Conservation (phyloP, 1,139 yeast species). For the Nakaseomyces uthaithaninus region DNA sequence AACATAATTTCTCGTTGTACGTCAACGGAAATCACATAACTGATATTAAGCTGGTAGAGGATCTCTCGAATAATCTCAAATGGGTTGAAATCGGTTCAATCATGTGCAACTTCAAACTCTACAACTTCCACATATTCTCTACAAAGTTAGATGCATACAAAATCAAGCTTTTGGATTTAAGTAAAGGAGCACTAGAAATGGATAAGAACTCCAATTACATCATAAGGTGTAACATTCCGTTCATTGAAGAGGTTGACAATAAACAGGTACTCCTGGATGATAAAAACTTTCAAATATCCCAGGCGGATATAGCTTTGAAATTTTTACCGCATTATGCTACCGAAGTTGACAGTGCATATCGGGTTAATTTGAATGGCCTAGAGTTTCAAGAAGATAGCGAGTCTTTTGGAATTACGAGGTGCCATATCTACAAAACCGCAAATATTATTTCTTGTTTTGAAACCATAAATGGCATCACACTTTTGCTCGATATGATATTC, state of each 20-base stretch:
- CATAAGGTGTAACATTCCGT: not conserved
- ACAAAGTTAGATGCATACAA: not conserved
- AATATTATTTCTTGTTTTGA: not conserved
- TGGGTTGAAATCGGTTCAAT: conserved; percentile 4
- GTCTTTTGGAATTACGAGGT: not conserved
- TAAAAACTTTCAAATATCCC: not conserved
- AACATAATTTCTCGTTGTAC: conserved; percentile 12
- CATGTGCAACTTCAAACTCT: not conserved
- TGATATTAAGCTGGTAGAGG: not conserved
- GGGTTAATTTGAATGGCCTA: not conserved
- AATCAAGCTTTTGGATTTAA: not conserved
- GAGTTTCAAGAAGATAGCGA: not conserved
- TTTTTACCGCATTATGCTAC: not conserved
- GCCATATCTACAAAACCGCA: not conserved
- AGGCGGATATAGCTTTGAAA: not conserved
- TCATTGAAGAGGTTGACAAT: not conserved
- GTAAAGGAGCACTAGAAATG: conserved; percentile 1
- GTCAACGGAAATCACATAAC: conserved; percentile 21
- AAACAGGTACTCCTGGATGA: not conserved
- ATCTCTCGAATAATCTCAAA: not conserved
- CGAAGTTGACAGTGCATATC: not conserved
- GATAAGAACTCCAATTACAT: not conserved
- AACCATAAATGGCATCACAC: not conserved
- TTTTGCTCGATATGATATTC: not conserved
- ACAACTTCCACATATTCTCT: not conserved